phyloP scores from a whole-genome alignment of 176 grass and related monocot genomes.

The Musa troglodytarum region DNA sequence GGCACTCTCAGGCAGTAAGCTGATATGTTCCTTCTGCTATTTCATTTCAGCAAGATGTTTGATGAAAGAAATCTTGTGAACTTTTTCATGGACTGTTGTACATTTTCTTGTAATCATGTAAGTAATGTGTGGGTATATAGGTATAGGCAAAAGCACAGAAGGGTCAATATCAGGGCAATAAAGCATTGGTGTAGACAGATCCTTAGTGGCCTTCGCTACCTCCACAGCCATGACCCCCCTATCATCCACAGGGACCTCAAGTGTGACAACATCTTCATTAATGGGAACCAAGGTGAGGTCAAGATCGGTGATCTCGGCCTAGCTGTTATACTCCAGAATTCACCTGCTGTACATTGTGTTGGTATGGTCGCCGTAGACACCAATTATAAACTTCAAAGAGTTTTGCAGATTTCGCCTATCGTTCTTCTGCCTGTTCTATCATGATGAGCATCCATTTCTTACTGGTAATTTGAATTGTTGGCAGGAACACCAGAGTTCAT shows the following conservation, averaged over 20 bases:
- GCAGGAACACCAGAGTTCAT: conserved; percentile 32
- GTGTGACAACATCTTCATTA: conserved; percentile 34
- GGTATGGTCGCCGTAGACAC: background rate
- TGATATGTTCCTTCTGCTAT: background rate
- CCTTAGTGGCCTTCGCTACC: conserved; percentile 21
- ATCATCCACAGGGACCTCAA: conserved; percentile 35
- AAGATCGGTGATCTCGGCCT: conserved; percentile 34
- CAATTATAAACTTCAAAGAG: background rate
- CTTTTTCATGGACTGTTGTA: background rate
- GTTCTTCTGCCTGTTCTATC: no score
- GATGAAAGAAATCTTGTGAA: background rate
- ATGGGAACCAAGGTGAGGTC: conserved; percentile 27
- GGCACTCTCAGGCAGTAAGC: conserved; percentile 60
- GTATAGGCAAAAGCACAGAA: conserved; percentile 27
- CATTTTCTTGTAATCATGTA: background rate
- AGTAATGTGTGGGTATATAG: conserved; percentile 6
- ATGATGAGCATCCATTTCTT: no score
- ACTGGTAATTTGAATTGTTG: background rate
- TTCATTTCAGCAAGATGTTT: background rate
- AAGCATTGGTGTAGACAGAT: conserved; percentile 33
- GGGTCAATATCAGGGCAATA: conserved; percentile 27
- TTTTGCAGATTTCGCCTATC: background rate
- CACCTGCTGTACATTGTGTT: conserved; percentile 17
- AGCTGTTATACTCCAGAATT: conserved; percentile 22
- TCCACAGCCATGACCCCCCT: conserved; percentile 29